Percentiles rank a stretch among this genome's conserved stretches.
Evolutionary conservation across 257 asterid species (phyloP).

Genomic region (Fraxinus pennsylvanica): DNA sequence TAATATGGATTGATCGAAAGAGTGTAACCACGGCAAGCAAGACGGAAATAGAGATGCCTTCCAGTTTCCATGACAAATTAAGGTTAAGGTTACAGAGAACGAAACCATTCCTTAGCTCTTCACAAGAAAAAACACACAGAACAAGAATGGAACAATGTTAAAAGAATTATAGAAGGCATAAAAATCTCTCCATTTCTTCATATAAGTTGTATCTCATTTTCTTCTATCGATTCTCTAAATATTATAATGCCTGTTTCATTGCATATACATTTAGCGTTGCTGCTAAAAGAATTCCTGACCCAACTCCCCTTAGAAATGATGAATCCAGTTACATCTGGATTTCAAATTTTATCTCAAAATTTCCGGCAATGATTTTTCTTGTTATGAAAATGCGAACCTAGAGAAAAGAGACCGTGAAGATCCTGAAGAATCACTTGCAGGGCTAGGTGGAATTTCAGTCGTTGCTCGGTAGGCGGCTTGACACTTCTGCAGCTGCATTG

Average conservation of each 20-base stretch:
- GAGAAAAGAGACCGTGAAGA: constrained; percentile 80
- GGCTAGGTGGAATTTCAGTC: constrained; percentile 58
- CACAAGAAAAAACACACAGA: neutral
- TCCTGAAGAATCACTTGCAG: constrained; percentile 60
- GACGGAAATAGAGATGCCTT: neutral
- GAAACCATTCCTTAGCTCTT: neutral
- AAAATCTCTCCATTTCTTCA: neutral
- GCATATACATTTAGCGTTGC: neutral
- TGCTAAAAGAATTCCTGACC: neutral
- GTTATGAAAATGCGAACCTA: constrained; percentile 76
- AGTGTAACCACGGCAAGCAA: neutral
- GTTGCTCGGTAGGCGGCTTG: constrained; percentile 77
- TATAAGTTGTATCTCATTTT: neutral
- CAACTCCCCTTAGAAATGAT: neutral
- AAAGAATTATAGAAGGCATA: neutral
- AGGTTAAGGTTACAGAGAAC: neutral
- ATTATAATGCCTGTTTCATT: neutral
- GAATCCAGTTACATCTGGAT: neutral
- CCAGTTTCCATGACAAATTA: too few relatives aligned
- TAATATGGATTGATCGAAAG: too few relatives aligned
- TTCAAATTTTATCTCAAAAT: neutral
- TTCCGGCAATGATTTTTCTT: neutral
- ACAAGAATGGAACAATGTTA: neutral
- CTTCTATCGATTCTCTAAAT: neutral
- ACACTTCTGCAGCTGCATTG: constrained; percentile 74